Conservation (phyloP, 192 early-diverging fungal species). For the Entomortierella chlamydospora region DNA sequence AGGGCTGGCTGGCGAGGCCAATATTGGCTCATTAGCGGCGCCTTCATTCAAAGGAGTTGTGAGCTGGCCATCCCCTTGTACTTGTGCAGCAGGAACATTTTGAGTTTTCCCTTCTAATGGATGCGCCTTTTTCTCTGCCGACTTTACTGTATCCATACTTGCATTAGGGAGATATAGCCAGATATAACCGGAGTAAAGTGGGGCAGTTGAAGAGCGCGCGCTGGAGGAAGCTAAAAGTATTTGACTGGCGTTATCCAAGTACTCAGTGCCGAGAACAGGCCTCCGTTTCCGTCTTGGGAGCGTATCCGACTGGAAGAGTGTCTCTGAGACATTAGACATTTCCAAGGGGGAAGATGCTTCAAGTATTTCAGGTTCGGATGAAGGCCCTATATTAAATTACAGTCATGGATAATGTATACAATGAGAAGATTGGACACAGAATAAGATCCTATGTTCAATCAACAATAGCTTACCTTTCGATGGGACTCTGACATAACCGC, state of each 20-base stretch:
- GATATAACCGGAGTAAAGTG: constrained; percentile 41
- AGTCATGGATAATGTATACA: not conserved
- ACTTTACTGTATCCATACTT: not conserved
- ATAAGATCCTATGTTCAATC: too few relatives aligned
- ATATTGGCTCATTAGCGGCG: too few relatives aligned
- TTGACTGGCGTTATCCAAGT: constrained; percentile 43
- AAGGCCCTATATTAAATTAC: too few relatives aligned
- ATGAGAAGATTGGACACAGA: not conserved
- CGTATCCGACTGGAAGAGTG: constrained; percentile 25
- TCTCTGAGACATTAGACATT: constrained; percentile 31
- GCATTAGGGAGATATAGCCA: constrained; percentile 37
- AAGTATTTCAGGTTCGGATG: constrained; percentile 3
- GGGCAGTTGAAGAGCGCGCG: constrained; percentile 43
- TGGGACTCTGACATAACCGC: not conserved
- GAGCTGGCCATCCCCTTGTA: too few relatives aligned
- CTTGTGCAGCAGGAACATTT: too few relatives aligned
- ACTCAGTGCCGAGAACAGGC: constrained; percentile 49
- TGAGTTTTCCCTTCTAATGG: not conserved
- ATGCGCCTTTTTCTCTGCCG: not conserved
- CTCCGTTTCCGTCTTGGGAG: constrained; percentile 20
- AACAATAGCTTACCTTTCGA: constrained; percentile 34
- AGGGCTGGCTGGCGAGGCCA: not conserved
- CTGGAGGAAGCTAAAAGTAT: constrained; percentile 38
- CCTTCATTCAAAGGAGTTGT: not conserved
- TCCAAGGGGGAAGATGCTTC: too few relatives aligned